Evolutionary conservation across 2,329 filamentous ascomycete genomes (phyloP).

Genomic region (Dactylellina cionopaga): DNA sequence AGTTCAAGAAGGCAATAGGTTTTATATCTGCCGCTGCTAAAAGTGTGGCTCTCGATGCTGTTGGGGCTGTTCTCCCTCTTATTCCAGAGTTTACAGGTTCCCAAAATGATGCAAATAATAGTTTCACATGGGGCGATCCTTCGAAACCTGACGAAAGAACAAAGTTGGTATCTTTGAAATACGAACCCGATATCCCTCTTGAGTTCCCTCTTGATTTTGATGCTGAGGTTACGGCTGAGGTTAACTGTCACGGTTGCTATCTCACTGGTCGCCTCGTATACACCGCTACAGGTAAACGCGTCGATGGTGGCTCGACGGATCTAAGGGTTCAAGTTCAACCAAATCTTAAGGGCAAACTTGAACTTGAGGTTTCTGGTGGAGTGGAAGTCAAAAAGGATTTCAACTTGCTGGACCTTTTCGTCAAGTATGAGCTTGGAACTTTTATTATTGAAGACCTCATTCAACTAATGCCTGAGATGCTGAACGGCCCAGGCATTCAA

Average conservation of each 20-base stretch:
- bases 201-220: too few species aligned
- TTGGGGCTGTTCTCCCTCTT: too few species aligned
- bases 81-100: too few species aligned
- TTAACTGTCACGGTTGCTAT: slow-evolving; percentile 23
- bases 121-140: too few species aligned
- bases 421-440: not conserved
- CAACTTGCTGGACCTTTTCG: not conserved
- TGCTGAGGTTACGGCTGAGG: too few species aligned
- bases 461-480: slow-evolving; percentile 8
- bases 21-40: too few species aligned
- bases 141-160: too few species aligned
- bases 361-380: slow-evolving; percentile 4
- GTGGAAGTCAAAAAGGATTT: slow-evolving; percentile 1
- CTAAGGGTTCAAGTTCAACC: slow-evolving; percentile 6
- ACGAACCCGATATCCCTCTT: not conserved
- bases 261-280: slow-evolving; percentile 13
- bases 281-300: slow-evolving; percentile 2
- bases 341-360: slow-evolving; percentile 14
- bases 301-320: not conserved
- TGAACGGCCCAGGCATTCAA: slow-evolving; percentile 24
- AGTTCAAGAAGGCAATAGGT: not conserved
- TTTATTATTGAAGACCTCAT: slow-evolving; percentile 7
- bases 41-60: too few species aligned
- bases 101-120: too few species aligned
- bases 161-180: too few species aligned